A percentile compares a stretch with the other conserved stretches of the same genome.
These are phyloP conservation scores for Gigaspora rosea DNA, from an alignment of 192 early-diverging fungal genomes.

Conservation along the genomic window DNA sequence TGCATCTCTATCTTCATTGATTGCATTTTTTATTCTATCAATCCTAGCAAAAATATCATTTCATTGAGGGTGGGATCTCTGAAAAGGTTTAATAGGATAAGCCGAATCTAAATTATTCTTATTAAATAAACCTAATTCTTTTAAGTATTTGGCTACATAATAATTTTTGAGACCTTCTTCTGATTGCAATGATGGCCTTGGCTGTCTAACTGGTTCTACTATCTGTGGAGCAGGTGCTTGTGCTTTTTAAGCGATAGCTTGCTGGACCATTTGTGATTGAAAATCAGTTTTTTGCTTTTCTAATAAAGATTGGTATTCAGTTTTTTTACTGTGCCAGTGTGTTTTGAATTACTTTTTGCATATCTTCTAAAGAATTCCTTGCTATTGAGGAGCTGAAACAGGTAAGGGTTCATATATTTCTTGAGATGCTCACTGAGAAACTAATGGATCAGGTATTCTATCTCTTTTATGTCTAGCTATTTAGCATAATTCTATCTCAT, in stretches of 20 bases:
- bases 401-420: too few species aligned
- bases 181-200: too few species aligned
- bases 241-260: too few species aligned
- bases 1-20: too few species aligned
- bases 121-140: too few species aligned
- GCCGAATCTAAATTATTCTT: too few species aligned
- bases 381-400: background rate
- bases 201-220: background rate
- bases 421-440: too few species aligned
- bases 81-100: too few species aligned
- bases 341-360: slow-evolving; percentile 5
- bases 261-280: background rate
- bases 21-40: background rate
- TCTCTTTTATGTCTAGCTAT: background rate
- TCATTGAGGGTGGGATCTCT: too few species aligned
- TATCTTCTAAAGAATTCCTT: background rate
- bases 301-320: background rate
- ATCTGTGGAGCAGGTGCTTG: background rate
- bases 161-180: too few species aligned
- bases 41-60: background rate
- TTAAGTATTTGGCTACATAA: too few species aligned
- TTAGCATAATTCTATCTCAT: background rate
- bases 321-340: background rate
- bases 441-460: background rate
- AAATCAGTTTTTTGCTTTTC: slow-evolving; percentile 10